These are phyloP conservation scores for Cladosporium sp. DNA, from an alignment of 2,329 filamentous ascomycete genomes.

Conservation along the genomic window DNA sequence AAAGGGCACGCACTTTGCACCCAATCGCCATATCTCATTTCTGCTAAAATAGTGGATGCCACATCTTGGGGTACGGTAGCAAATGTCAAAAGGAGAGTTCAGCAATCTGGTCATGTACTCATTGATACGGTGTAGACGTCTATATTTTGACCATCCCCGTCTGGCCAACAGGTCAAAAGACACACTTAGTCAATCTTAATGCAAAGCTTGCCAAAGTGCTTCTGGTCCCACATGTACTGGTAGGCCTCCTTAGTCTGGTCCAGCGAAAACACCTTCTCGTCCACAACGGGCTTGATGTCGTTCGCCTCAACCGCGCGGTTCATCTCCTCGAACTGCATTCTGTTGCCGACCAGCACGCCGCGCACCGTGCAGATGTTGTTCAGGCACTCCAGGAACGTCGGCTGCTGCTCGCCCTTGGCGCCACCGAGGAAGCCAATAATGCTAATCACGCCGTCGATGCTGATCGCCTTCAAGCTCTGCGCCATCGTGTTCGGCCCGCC, in stretches of 20 bases:
- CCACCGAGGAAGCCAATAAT: conserved; percentile 56
- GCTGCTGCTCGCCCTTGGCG: conserved; percentile 40
- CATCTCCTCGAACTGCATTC: conserved; percentile 55
- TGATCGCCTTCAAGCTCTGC: conserved; percentile 39
- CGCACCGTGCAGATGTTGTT: conserved; percentile 43
- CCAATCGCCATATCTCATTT: no score
- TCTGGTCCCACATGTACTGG: conserved; percentile 40
- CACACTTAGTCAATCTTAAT: conserved; percentile 31
- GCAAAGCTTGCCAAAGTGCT: conserved; percentile 40
- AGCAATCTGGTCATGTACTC: no score
- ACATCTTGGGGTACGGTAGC: no score
- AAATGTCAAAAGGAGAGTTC: no score
- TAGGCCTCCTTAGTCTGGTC: conserved; percentile 48
- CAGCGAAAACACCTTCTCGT: conserved; percentile 51
- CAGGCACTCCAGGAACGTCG: conserved; percentile 47
- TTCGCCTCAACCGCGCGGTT: conserved; percentile 52
- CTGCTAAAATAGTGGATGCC: no score
- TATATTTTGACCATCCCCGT: no score
- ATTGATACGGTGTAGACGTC: no score
- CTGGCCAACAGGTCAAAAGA: no score
- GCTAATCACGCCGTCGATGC: conserved; percentile 48
- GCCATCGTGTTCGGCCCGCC: conserved; percentile 57
- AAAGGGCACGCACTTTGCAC: no score
- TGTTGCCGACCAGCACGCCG: conserved; percentile 52
- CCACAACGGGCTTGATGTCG: conserved; percentile 53